Percentiles rank a stretch among this genome's conserved stretches.
Conservation (phyloP, 495 filamentous ascomycete species). For the Pseudomonodictys pantanalensis region DNA sequence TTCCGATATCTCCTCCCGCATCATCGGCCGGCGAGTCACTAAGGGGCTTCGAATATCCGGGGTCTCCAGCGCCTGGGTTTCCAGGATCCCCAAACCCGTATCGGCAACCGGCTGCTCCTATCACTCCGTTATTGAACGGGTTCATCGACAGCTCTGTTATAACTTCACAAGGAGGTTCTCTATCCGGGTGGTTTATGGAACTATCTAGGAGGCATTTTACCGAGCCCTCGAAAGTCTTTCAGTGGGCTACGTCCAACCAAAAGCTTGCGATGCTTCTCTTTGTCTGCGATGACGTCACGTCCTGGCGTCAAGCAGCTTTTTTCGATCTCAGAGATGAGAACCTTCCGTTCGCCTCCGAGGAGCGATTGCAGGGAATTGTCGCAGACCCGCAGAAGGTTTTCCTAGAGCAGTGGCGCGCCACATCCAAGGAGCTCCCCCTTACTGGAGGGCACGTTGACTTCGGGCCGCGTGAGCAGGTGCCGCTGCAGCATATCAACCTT, state of each 20-base stretch:
- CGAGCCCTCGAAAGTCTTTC: constrained; percentile 26
- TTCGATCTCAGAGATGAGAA: constrained; percentile 33
- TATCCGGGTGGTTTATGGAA: constrained; percentile 25
- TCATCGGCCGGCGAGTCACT: constrained; percentile 20
- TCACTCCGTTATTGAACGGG: constrained; percentile 15
- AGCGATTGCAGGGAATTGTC: constrained; percentile 27
- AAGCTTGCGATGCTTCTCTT: constrained; percentile 31
- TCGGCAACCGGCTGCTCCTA: constrained; percentile 10
- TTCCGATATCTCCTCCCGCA: constrained; percentile 8
- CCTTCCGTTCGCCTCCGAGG: constrained; percentile 32
- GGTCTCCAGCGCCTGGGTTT: constrained; percentile 20
- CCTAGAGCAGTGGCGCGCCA: constrained; percentile 34
- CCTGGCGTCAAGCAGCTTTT: constrained; percentile 31
- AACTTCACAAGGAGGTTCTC: constrained; percentile 16
- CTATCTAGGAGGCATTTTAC: constrained; percentile 22
- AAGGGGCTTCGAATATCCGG: constrained; percentile 18
- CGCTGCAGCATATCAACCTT: constrained; percentile 27
- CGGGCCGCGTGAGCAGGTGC: constrained; percentile 25
- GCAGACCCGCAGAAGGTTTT: constrained; percentile 27
- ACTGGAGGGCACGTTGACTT: constrained; percentile 34
- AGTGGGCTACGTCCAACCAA: constrained; percentile 34
- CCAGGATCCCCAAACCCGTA: constrained; percentile 33
- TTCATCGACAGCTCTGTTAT: constrained; percentile 21
- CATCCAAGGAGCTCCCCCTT: constrained; percentile 32
- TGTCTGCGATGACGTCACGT: constrained; percentile 31